Evolutionary conservation across 495 filamentous ascomycete species (phyloP).

Genomic region (Hypoxylon rickii): DNA sequence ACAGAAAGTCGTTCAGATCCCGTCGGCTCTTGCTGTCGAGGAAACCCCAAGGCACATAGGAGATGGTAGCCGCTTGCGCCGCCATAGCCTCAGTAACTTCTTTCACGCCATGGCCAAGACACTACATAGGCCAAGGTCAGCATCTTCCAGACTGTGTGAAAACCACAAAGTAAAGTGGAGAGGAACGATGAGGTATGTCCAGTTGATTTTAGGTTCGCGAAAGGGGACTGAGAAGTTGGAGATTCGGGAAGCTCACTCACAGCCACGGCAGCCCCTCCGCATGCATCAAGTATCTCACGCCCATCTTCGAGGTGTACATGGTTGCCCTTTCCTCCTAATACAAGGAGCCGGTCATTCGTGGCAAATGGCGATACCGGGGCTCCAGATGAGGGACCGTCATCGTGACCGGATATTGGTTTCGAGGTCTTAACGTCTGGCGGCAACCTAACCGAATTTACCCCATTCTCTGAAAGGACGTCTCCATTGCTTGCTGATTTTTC

Average conservation of each 20-base stretch:
- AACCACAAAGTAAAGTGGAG: too few relatives aligned
- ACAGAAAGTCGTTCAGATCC: slow-evolving; percentile 41
- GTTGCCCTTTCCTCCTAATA: slow-evolving; percentile 42
- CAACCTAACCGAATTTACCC: not conserved
- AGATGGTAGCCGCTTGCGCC: slow-evolving; percentile 37
- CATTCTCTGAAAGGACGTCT: slow-evolving; percentile 6
- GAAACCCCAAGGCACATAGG: slow-evolving; percentile 51
- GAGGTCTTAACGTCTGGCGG: not conserved
- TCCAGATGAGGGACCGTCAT: not conserved
- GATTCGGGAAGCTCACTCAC: slow-evolving; percentile 4
- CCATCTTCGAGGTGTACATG: slow-evolving; percentile 59
- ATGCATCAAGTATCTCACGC: slow-evolving; percentile 66
- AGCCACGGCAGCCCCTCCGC: slow-evolving; percentile 59
- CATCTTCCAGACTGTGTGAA: not conserved
- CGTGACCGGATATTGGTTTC: not conserved
- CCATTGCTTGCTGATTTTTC: slow-evolving; percentile 5
- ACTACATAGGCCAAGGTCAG: slow-evolving; percentile 23
- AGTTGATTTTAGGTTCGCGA: not conserved
- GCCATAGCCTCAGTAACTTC: slow-evolving; percentile 44
- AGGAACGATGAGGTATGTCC: not conserved
- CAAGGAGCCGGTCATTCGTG: slow-evolving; percentile 2
- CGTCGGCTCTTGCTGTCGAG: slow-evolving; percentile 44
- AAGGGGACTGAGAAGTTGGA: not conserved
- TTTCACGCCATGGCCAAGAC: slow-evolving; percentile 53
- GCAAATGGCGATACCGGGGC: not conserved